Evolutionary conservation across 768 basidiomycete genomes (phyloP).

Genomic region (Coprinopsis marcescibilis): DNA sequence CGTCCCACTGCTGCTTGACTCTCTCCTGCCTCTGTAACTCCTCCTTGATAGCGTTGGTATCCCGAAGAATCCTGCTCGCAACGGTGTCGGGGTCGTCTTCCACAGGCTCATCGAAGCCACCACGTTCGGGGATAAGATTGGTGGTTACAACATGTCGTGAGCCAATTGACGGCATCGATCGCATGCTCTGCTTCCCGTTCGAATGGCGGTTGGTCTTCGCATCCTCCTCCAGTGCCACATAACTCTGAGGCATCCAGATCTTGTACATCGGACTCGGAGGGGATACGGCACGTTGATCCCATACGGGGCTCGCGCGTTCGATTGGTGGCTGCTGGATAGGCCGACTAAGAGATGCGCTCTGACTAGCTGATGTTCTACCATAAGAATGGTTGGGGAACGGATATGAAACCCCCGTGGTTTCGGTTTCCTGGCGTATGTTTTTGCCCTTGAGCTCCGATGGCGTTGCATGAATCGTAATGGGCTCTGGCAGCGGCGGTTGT

Average conservation of each 20-base stretch:
- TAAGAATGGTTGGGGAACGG: neutral
- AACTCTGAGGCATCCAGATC: constrained; percentile 48
- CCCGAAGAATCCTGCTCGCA: neutral
- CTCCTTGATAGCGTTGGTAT: neutral
- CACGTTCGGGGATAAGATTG: constrained; percentile 8
- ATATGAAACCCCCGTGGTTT: too few species aligned
- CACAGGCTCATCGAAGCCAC: neutral
- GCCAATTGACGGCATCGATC: constrained; percentile 35
- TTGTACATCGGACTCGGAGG: constrained; percentile 22
- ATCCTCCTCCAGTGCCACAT: constrained; percentile 41
- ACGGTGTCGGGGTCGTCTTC: neutral
- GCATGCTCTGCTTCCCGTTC: constrained; percentile 39
- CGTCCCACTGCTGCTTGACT: neutral
- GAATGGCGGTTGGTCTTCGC: constrained; percentile 31
- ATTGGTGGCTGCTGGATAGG: neutral
- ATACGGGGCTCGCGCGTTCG: constrained; percentile 25
- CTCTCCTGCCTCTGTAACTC: neutral
- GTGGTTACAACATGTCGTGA: constrained; percentile 22
- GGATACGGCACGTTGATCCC: constrained; percentile 26
- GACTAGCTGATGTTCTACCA: neutral
- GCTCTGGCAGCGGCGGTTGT: constrained; percentile 5
- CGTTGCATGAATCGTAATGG: neutral
- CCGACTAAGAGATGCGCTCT: neutral
- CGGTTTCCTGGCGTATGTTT: too few species aligned
- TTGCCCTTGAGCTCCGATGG: too few species aligned